These are phyloP conservation scores for Lipomyces anomalus DNA, from an alignment of 805 yeast species.

Conservation along the genomic window DNA sequence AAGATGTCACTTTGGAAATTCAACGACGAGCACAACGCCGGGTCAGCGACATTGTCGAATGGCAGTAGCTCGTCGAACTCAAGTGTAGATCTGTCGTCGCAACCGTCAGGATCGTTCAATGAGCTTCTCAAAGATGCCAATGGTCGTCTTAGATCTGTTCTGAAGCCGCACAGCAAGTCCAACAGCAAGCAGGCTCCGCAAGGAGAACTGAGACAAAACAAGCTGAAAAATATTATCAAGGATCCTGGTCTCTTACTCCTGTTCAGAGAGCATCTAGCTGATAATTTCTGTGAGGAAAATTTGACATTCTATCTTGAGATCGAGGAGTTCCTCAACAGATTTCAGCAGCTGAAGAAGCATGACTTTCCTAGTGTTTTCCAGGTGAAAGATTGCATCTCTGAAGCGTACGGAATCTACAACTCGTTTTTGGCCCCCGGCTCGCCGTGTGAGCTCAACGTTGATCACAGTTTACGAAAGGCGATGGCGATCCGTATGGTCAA, in stretches of 20 bases:
- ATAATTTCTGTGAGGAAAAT: slow-evolving; percentile 67
- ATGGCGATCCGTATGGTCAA: neutral
- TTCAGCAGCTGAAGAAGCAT: slow-evolving; percentile 7
- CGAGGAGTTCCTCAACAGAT: slow-evolving; percentile 37
- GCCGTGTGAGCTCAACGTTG: slow-evolving; percentile 65
- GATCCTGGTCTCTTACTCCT: slow-evolving; percentile 75
- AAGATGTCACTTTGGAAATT: slow-evolving; percentile 14
- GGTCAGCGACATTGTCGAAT: slow-evolving; percentile 1
- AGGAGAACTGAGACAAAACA: neutral
- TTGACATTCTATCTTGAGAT: slow-evolving; percentile 64
- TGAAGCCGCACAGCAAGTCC: neutral
- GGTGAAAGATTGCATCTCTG: slow-evolving; percentile 36
- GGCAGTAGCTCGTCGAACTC: slow-evolving; percentile 2
- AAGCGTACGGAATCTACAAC: slow-evolving; percentile 59
- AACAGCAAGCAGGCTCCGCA: neutral
- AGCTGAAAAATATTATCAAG: slow-evolving; percentile 36
- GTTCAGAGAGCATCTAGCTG: slow-evolving; percentile 59
- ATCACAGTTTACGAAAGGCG: slow-evolving; percentile 35
- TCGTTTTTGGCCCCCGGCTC: slow-evolving; percentile 62
- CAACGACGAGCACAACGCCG: neutral
- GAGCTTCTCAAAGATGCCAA: neutral
- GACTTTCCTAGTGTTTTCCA: slow-evolving; percentile 1
- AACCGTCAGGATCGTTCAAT: neutral
- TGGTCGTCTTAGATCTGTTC: neutral
- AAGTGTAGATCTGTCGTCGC: neutral